Conservation (phyloP, 768 basidiomycete species). For the Hygrocybe punicea region DNA sequence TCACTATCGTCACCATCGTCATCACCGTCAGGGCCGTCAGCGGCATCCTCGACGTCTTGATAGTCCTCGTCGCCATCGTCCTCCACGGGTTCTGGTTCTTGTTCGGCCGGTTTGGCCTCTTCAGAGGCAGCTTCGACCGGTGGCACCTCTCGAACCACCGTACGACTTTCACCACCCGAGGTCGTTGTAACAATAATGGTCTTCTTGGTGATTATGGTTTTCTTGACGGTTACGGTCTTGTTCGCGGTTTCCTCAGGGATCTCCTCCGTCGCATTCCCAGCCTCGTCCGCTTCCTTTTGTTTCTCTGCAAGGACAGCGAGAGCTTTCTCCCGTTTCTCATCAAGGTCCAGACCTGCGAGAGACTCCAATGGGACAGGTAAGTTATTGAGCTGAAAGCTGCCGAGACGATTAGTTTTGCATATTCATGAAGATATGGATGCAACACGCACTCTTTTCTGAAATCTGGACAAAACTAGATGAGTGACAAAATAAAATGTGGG, state of each 20-base stretch:
- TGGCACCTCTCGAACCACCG: background rate
- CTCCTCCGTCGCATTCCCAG: background rate
- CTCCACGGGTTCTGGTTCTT: background rate
- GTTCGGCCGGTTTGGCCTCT: background rate
- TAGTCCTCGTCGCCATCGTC: background rate
- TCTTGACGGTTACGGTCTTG: background rate
- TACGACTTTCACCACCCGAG: background rate
- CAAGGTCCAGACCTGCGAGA: constrained; percentile 37
- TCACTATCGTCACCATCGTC: constrained; percentile 3
- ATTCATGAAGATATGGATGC: background rate
- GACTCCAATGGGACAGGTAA: constrained; percentile 35
- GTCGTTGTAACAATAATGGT: background rate
- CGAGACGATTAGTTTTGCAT: background rate
- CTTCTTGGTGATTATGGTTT: background rate
- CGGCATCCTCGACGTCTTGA: constrained; percentile 5
- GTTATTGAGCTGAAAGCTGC: constrained; percentile 24
- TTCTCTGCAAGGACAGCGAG: constrained; percentile 5
- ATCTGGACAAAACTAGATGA: constrained; percentile 18
- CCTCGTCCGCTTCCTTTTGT: constrained; percentile 6
- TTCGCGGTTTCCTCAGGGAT: background rate
- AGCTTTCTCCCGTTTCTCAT: constrained; percentile 32
- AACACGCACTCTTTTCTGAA: constrained; percentile 17
- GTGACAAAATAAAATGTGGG: constrained; percentile 16
- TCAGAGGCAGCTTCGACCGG: background rate
- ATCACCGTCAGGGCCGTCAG: background rate